Evolutionary conservation across 1,284 basidiomycete species (phyloP).

Genomic region (Fomitopsis palustris): DNA sequence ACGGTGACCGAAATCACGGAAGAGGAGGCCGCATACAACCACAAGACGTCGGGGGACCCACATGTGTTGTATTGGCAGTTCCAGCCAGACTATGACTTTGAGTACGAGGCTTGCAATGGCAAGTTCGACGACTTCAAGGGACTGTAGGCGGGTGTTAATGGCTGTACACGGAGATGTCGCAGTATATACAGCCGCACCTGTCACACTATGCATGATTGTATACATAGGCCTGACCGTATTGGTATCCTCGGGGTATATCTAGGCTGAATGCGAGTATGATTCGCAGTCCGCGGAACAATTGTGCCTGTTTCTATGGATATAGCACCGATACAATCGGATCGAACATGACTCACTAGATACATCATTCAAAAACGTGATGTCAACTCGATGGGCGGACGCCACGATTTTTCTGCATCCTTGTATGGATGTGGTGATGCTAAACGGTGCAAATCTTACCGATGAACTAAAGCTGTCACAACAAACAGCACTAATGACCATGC

Average conservation of each 20-base stretch:
- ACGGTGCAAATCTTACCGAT: too few relatives aligned
- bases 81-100: background rate
- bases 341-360: background rate
- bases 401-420: background rate
- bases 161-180: background rate
- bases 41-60: background rate
- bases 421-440: too few relatives aligned
- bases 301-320: background rate
- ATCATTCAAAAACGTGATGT: background rate
- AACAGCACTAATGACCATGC: too few relatives aligned
- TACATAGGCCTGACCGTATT: background rate
- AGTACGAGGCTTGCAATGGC: background rate
- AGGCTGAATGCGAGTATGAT: background rate
- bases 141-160: background rate
- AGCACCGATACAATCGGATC: background rate
- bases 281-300: too few relatives aligned
- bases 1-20: background rate
- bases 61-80: background rate
- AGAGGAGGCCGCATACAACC: background rate
- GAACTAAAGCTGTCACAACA: too few relatives aligned
- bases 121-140: slow-evolving; percentile 1
- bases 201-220: background rate
- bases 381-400: background rate
- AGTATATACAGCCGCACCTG: background rate
- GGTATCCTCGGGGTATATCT: background rate